These are phyloP conservation scores for Tetradesmus lagerheimii DNA, from an alignment of 139 green algal genomes.

Conservation along the genomic window DNA sequence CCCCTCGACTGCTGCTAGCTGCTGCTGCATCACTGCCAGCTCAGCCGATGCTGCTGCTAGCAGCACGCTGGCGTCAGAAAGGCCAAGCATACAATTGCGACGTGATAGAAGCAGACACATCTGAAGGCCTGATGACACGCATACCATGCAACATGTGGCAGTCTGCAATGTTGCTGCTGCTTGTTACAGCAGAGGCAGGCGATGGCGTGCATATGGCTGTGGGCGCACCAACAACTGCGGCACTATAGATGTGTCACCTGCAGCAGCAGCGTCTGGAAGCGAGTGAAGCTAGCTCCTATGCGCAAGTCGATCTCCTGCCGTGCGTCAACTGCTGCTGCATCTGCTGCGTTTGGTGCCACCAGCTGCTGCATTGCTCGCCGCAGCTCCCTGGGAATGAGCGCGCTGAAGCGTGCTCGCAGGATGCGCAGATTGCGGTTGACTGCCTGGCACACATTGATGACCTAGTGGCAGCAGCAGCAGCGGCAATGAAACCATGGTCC, in stretches of 20 bases:
- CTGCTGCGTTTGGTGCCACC: slow-evolving; percentile 78
- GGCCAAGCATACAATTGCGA: too few relatives aligned
- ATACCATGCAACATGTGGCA: too few relatives aligned
- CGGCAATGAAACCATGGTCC: not conserved
- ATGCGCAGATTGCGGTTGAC: slow-evolving; percentile 81
- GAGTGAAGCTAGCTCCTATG: slow-evolving; percentile 96
- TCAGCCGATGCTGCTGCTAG: too few relatives aligned
- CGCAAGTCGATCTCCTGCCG: slow-evolving; percentile 96
- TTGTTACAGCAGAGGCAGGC: too few relatives aligned
- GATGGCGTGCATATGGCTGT: too few relatives aligned
- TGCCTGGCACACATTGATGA: slow-evolving; percentile 83
- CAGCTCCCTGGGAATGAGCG: slow-evolving; percentile 68
- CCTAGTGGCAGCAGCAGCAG: slow-evolving; percentile 54
- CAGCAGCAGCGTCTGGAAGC: slow-evolving; percentile 96
- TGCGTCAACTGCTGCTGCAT: slow-evolving; percentile 92
- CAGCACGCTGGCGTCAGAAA: too few relatives aligned
- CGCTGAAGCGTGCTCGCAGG: slow-evolving; percentile 91
- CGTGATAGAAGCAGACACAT: too few relatives aligned
- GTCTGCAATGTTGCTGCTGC: too few relatives aligned
- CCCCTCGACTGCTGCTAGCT: too few relatives aligned
- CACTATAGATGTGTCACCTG: slow-evolving; percentile 72
- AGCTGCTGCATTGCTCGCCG: slow-evolving; percentile 54
- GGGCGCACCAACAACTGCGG: too few relatives aligned
- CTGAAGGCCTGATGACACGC: too few relatives aligned
- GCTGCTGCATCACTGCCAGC: too few relatives aligned